Conservation (phyloP, 2,329 filamentous ascomycete genomes). For the Ophiosphaerella herpotricha region DNA sequence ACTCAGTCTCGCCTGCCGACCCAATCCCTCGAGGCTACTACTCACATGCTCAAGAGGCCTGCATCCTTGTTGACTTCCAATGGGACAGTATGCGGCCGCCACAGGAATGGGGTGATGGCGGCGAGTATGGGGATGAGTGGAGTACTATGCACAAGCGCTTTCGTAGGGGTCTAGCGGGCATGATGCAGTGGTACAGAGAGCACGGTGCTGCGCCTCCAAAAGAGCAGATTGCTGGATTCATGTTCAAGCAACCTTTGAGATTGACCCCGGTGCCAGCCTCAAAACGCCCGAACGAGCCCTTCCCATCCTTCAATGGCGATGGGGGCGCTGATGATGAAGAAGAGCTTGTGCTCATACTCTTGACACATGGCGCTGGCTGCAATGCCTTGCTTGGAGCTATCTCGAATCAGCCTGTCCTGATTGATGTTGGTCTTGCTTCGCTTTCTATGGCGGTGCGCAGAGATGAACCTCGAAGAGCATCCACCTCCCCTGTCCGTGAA, state of each 20-base stretch:
- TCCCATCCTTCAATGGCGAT: constrained; percentile 40
- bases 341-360: constrained; percentile 77
- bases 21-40: constrained; percentile 88
- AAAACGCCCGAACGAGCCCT: constrained; percentile 28
- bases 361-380: constrained; percentile 94
- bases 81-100: constrained; percentile 90
- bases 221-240: constrained; percentile 39
- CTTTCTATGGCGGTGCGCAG: constrained; percentile 74
- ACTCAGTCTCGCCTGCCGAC: constrained; percentile 78
- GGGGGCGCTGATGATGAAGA: constrained; percentile 59
- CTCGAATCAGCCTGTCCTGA: constrained; percentile 85
- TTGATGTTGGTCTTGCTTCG: constrained; percentile 88
- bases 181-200: constrained; percentile 81
- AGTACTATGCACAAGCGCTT: constrained; percentile 92
- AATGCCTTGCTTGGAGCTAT: constrained; percentile 93
- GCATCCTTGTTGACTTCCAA: constrained; percentile 84
- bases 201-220: constrained; percentile 47
- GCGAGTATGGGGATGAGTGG: constrained; percentile 92
- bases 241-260: constrained; percentile 27
- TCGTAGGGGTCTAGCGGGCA: constrained; percentile 73
- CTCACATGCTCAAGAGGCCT: constrained; percentile 85
- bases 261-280: constrained; percentile 16
- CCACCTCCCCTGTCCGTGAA: constrained; percentile 29
- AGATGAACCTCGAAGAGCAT: constrained; percentile 32
- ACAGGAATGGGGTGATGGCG: constrained; percentile 84